These are phyloP conservation scores for Stephanocyclus meneghinianus DNA, from an alignment of 352 stramenopile genomes.

Conservation along the genomic window DNA sequence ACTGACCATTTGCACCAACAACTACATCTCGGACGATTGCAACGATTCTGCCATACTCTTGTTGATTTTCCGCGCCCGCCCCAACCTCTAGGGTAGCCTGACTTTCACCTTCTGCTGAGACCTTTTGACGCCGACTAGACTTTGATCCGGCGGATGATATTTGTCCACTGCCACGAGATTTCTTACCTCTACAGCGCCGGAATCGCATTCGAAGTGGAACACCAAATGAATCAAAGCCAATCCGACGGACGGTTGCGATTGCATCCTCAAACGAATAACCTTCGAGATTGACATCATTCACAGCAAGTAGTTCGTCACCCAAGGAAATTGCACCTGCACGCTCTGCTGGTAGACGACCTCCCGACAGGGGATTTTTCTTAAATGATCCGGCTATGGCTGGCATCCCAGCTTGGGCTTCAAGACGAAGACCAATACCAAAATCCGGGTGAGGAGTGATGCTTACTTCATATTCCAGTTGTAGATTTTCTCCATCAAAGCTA, in stretches of 20 bases:
- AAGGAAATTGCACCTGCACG: slow-evolving; percentile 69
- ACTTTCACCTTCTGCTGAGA: slow-evolving; percentile 28
- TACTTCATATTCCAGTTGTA: slow-evolving; percentile 67
- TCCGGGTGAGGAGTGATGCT: slow-evolving; percentile 76
- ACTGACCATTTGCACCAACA: neutral
- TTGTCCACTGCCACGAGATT: slow-evolving; percentile 18
- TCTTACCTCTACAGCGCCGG: slow-evolving; percentile 40
- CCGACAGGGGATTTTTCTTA: slow-evolving; percentile 81
- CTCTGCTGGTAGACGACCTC: slow-evolving; percentile 76
- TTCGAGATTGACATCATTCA: slow-evolving; percentile 77
- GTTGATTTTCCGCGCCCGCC: slow-evolving; percentile 63
- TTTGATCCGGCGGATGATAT: slow-evolving; percentile 14
- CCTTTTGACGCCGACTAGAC: slow-evolving; percentile 11
- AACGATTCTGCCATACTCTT: slow-evolving; percentile 75
- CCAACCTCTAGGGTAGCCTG: slow-evolving; percentile 59
- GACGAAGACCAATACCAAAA: slow-evolving; percentile 78
- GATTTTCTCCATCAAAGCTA: slow-evolving; percentile 14
- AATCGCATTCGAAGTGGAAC: slow-evolving; percentile 67
- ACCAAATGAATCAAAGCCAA: slow-evolving; percentile 64
- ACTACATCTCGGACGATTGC: slow-evolving; percentile 56
- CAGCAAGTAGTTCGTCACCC: slow-evolving; percentile 78
- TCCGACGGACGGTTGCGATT: slow-evolving; percentile 75
- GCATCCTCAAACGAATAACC: slow-evolving; percentile 78
- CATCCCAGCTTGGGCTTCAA: slow-evolving; percentile 76
- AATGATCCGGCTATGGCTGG: slow-evolving; percentile 78